Evolutionary conservation across 2,329 filamentous ascomycete species (phyloP).

Genomic region (Zymoseptoria pseudotritici): DNA sequence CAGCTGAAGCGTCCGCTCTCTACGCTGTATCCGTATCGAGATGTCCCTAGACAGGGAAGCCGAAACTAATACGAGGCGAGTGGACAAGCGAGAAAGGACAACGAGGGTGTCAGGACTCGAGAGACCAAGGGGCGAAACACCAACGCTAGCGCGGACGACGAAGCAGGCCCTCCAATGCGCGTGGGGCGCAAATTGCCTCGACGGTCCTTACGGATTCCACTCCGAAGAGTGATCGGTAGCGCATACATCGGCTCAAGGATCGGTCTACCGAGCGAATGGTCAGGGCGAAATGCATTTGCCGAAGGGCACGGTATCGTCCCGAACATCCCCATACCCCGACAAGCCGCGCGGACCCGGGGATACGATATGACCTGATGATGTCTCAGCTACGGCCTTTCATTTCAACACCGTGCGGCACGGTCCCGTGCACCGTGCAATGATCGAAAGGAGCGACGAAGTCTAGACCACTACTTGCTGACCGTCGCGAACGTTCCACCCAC

Average conservation of each 20-base stretch:
- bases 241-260: not conserved
- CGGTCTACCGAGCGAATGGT: no score
- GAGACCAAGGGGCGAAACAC: not conserved
- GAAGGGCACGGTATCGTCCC: not conserved
- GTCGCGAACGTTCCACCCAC: not conserved
- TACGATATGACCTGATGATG: not conserved
- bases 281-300: not conserved
- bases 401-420: not conserved
- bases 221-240: not conserved
- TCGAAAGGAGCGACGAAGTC: not conserved
- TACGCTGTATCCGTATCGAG: not conserved
- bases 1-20: not conserved
- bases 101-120: not conserved
- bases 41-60: not conserved
- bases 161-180: not conserved
- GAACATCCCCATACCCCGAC: not conserved
- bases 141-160: no score
- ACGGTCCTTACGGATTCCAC: not conserved
- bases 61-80: not conserved
- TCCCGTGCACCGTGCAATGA: not conserved
- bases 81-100: not conserved
- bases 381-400: not conserved
- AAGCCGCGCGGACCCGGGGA: not conserved
- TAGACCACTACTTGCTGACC: not conserved
- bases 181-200: not conserved